Conservation (phyloP, 2,329 filamentous ascomycete genomes). For the Colletotrichum lupini region DNA sequence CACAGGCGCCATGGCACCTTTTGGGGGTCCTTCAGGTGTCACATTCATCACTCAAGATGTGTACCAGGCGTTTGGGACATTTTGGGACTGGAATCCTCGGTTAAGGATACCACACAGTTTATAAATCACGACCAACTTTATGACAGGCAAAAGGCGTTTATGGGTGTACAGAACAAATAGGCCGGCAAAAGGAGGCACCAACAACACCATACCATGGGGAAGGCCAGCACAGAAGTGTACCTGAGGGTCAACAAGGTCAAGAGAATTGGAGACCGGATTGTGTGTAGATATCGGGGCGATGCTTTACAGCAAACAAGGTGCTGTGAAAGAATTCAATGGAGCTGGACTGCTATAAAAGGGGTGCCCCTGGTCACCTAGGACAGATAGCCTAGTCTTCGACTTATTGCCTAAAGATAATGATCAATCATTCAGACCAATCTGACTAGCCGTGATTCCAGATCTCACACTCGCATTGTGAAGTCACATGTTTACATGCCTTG, state of each 20-base stretch:
- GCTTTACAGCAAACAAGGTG: background rate
- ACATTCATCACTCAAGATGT: background rate
- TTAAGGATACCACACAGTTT: conserved; percentile 14
- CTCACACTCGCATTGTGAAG: background rate
- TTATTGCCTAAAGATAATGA: conserved; percentile 34
- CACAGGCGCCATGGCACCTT: background rate
- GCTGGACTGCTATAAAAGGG: conserved; percentile 4
- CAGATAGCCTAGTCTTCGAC: conserved; percentile 4
- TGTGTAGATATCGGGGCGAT: conserved; percentile 10
- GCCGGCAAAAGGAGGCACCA: background rate
- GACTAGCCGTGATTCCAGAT: background rate
- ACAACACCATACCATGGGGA: background rate
- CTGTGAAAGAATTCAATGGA: background rate
- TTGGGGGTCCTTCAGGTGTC: background rate
- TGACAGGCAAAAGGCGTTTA: conserved; percentile 28
- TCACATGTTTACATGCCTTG: background rate
- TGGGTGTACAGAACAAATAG: conserved; percentile 19
- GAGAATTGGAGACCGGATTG: background rate
- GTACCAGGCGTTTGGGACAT: conserved; percentile 26
- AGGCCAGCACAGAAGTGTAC: conserved; percentile 6
- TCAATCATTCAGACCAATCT: conserved; percentile 24
- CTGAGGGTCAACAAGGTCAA: background rate
- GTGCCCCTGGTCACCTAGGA: background rate
- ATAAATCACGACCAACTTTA: conserved; percentile 29
- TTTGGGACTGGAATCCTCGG: conserved; percentile 9